These are phyloP conservation scores for Bryoglossum gracile DNA, from an alignment of 495 filamentous ascomycete species.

Conservation along the genomic window DNA sequence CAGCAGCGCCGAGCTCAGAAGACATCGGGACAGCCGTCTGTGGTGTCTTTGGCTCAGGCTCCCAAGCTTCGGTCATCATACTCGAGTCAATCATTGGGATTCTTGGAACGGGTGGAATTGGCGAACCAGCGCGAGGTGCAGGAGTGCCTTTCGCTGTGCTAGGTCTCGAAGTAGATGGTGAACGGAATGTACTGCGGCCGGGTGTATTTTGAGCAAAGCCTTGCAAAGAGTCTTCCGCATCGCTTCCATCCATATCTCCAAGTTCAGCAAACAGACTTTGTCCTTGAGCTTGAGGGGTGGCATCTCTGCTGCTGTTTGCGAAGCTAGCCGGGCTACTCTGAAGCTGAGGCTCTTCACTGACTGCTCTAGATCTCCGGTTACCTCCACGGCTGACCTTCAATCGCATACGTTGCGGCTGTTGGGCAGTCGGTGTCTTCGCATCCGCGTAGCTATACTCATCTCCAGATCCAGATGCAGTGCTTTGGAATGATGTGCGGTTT, in stretches of 20 bases:
- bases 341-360: slow-evolving; percentile 53
- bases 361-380: slow-evolving; percentile 52
- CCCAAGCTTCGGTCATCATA: slow-evolving; percentile 79
- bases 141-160: slow-evolving; percentile 39
- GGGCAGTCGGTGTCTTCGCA: slow-evolving; percentile 30
- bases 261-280: slow-evolving; percentile 91
- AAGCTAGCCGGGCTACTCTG: slow-evolving; percentile 50
- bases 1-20: slow-evolving; percentile 8
- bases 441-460: slow-evolving; percentile 65
- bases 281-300: slow-evolving; percentile 47
- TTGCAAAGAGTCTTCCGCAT: slow-evolving; percentile 37
- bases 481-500: slow-evolving; percentile 64
- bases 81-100: slow-evolving; percentile 68
- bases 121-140: slow-evolving; percentile 41
- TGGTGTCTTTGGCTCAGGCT: slow-evolving; percentile 16
- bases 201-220: too few species aligned
- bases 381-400: slow-evolving; percentile 59
- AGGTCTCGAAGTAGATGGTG: slow-evolving; percentile 27
- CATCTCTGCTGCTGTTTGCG: slow-evolving; percentile 38
- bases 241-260: slow-evolving; percentile 62
- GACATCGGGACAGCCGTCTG: slow-evolving; percentile 14
- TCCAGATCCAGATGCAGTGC: slow-evolving; percentile 81
- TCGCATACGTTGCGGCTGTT: slow-evolving; percentile 61
- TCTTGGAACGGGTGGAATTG: slow-evolving; percentile 38
- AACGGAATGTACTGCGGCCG: slow-evolving; percentile 36